Base-by-base conservation (phyloP, 352 stramenopile genomes). In the Phytophthora hibernalis region DNA sequence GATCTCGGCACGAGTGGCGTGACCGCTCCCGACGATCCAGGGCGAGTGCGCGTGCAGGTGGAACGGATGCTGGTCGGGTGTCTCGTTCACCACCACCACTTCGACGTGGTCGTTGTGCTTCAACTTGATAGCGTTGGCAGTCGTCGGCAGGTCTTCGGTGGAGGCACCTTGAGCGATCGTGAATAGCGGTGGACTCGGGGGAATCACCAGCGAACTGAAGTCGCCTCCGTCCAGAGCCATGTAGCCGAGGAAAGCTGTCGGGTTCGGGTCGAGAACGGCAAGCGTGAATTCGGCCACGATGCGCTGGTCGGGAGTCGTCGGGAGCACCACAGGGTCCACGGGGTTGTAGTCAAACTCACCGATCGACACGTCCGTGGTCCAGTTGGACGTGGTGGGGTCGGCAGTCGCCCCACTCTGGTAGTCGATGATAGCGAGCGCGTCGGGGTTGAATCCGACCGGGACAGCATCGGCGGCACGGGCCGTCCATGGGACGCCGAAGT, bases 31-130 rank as follows among this genome's bases (percentile, higher is more conserved):
- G 9, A 79, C 50, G 22, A 85, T 70, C 54, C 63, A 79, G 12
- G 69, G 72, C 8, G 74, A 75, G 55, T 85, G 74, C 0, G 48
- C 68, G 53, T 85, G 77, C 35, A 77, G 42, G 60, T 85, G 77
- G 57, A 85, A 82, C 49, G 77, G 77, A 38, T 85, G 74, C n/a
- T 82, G 63, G 20, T 74, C 74, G 0, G 64, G 63, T 11, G 70
- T 79, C 48, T 76, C 53, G 42, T 85, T 85, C 13, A 80, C 59
- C 5, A 84, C 49, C 3, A 80, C 69, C 16, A 84, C 66, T 59
- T 84, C 73, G 3, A 82, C 62, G 51, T 80, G 77, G 30, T 74
- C 61, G 18, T 72, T 65, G 42, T 72, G 21, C 11, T 68, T 71
- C 7, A 80, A 31, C 10, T 57, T 67, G 35, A 65, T 54, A 0